Percentiles rank a stretch among this genome's conserved stretches.
These are phyloP conservation scores for Plasmodium billcollinsi DNA, from an alignment of 169 alveolate species.

Conservation along the genomic window DNA sequence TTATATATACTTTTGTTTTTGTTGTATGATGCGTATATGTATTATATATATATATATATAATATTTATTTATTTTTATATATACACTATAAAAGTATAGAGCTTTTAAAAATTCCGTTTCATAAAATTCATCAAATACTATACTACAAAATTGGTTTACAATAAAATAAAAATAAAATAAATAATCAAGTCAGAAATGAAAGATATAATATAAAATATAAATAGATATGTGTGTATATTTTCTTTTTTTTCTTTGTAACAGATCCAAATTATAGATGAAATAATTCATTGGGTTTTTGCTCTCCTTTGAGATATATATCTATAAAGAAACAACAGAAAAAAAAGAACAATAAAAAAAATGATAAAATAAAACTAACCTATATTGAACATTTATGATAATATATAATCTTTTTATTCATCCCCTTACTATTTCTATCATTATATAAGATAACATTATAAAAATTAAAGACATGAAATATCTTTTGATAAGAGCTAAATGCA, in stretches of 20 bases:
- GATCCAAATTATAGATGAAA: slow-evolving; percentile 57
- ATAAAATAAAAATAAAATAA: not conserved
- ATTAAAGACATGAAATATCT: slow-evolving; percentile 65
- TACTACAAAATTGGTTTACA: slow-evolving; percentile 3
- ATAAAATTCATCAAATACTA: slow-evolving; percentile 39
- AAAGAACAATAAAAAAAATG: too few relatives aligned
- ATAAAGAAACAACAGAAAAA: not conserved
- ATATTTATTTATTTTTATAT: slow-evolving; percentile 12
- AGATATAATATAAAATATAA: not conserved
- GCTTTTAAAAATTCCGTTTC: slow-evolving; percentile 72
- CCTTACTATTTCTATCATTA: slow-evolving; percentile 57
- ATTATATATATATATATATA: not conserved
- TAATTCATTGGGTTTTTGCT: slow-evolving; percentile 36
- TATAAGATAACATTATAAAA: slow-evolving; percentile 49
- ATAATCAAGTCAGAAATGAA: not conserved
- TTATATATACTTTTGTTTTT: not conserved
- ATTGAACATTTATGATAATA: not conserved
- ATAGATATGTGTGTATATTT: not conserved
- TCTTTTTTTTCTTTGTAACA: slow-evolving; percentile 31
- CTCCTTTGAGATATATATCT: slow-evolving; percentile 32
- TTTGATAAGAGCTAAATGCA: slow-evolving; percentile 69
- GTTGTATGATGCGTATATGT: not conserved
- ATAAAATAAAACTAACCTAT: not conserved
- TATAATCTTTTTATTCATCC: not conserved
- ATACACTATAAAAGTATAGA: slow-evolving; percentile 51